These are phyloP conservation scores for Porphyridium purpureum DNA, from an alignment of 23 red algal species.

Conservation along the genomic window DNA sequence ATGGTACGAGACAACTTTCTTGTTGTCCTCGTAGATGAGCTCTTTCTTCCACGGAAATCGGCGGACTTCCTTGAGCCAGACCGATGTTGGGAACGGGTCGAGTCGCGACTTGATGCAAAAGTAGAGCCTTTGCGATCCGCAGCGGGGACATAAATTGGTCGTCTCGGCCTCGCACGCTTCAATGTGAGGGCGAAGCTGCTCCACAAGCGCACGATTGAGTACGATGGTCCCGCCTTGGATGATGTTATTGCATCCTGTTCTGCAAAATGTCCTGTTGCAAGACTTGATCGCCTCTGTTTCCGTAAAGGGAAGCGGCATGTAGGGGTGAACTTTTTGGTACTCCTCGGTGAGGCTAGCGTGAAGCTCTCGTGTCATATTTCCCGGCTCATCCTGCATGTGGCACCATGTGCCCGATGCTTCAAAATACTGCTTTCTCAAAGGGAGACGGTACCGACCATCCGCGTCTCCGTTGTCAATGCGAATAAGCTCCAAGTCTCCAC, in stretches of 20 bases:
- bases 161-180: conserved; percentile 3
- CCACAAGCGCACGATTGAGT: not conserved
- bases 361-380: not conserved
- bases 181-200: not conserved
- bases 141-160: not conserved
- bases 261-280: not conserved
- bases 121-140: conserved; percentile 4
- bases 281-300: not conserved
- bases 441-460: conserved; percentile 5
- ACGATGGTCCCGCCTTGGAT: not conserved
- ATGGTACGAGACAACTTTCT: no score
- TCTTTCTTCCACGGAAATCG: no score
- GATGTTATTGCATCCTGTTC: not conserved
- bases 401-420: not conserved
- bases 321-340: not conserved
- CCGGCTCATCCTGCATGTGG: not conserved
- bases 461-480: conserved; percentile 84
- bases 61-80: no score
- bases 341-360: not conserved
- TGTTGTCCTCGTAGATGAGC: no score
- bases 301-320: not conserved
- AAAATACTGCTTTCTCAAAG: not conserved
- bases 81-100: not conserved
- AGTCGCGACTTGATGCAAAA: not conserved
- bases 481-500: conserved; percentile 60